A percentile compares a stretch with the other conserved stretches of the same genome.
Conservation (phyloP, 768 basidiomycete species). For the Naganishia onofrii region DNA sequence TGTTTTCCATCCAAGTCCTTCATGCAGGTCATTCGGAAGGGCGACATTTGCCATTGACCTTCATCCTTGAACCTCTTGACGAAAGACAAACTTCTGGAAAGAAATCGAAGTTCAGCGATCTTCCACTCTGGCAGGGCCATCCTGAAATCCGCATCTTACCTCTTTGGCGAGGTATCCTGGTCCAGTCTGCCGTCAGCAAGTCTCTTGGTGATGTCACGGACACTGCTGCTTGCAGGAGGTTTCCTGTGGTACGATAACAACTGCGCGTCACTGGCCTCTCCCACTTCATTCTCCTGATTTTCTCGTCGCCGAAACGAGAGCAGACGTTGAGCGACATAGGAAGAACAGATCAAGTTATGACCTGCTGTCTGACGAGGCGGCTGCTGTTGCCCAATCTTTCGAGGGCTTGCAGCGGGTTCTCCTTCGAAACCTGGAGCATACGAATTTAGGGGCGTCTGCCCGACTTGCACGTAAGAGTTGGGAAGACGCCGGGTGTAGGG, state of each 20-base stretch:
- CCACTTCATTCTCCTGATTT: neutral
- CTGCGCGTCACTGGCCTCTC: neutral
- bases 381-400: neutral
- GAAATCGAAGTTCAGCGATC: neutral
- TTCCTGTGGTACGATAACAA: neutral
- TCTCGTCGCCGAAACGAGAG: neutral
- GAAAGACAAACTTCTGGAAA: neutral
- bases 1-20: neutral
- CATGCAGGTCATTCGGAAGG: neutral
- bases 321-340: conserved; percentile 5
- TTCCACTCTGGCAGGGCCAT: neutral
- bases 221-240: neutral
- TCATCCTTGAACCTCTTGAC: neutral
- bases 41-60: neutral
- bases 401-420: neutral
- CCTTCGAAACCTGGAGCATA: neutral
- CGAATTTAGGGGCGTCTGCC: neutral
- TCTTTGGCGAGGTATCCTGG: neutral
- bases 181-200: conserved; percentile 12
- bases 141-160: neutral
- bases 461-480: conserved; percentile 2
- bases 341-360: neutral
- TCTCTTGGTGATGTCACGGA: conserved; percentile 1
- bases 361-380: neutral
- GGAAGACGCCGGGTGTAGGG: neutral